These are phyloP conservation scores for Euphorbia tirucalli DNA, from an alignment of 345 rosid genomes.

Conservation along the genomic window DNA sequence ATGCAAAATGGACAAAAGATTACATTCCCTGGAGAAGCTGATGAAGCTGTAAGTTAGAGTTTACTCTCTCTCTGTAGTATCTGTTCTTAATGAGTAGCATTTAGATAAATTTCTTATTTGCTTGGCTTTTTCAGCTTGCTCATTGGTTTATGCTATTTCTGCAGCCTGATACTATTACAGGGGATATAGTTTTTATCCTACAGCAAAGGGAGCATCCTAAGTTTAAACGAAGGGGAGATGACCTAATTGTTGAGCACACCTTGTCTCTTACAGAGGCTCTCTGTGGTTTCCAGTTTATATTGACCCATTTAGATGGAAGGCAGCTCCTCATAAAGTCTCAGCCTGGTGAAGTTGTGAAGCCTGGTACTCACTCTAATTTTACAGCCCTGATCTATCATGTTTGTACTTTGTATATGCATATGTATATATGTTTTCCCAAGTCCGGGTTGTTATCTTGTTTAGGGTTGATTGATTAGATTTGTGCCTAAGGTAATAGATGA, in stretches of 20 bases:
- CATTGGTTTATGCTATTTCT: background rate
- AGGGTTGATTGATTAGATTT: background rate
- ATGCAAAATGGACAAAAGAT: slow-evolving; percentile 42
- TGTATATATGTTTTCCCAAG: too few species aligned
- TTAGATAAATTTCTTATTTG: too few species aligned
- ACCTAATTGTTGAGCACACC: slow-evolving; percentile 68
- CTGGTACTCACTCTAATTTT: slow-evolving; percentile 32
- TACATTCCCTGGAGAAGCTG: slow-evolving; percentile 44
- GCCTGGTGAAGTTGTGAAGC: slow-evolving; percentile 73
- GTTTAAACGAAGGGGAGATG: slow-evolving; percentile 75
- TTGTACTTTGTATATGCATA: too few species aligned
- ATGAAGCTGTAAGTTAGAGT: slow-evolving; percentile 30
- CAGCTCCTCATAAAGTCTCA: slow-evolving; percentile 72
- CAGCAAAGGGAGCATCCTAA: slow-evolving; percentile 68
- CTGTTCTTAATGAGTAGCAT: background rate
- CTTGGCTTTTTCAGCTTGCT: background rate
- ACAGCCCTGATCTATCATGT: too few species aligned
- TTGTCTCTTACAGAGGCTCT: slow-evolving; percentile 67
- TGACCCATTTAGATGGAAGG: slow-evolving; percentile 70
- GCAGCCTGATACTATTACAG: slow-evolving; percentile 63
- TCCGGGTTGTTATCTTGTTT: too few species aligned
- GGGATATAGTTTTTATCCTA: slow-evolving; percentile 52
- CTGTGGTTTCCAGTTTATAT: slow-evolving; percentile 66
- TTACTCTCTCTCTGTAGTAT: background rate
- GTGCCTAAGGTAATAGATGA: background rate